phyloP scores from a whole-genome alignment of 2,329 filamentous ascomycete genomes.

The Epichloe scottii region DNA sequence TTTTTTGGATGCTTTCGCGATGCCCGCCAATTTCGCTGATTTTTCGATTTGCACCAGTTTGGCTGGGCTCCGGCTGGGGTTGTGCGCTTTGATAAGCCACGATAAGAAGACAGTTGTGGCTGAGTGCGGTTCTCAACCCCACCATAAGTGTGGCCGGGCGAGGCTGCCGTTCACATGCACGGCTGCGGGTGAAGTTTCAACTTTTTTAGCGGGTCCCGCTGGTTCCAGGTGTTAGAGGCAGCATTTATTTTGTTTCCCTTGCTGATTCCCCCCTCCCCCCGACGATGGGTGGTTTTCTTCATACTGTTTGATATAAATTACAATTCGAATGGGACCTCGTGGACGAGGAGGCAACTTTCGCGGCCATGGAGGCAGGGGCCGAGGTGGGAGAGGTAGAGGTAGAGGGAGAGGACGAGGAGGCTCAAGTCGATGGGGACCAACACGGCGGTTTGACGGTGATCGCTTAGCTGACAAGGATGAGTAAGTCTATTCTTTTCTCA shows the following conservation, averaged over 20 bases:
- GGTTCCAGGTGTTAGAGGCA: neutral
- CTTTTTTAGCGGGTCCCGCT: slow-evolving; percentile 9
- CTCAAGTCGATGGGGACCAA: slow-evolving; percentile 24
- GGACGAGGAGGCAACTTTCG: slow-evolving; percentile 22
- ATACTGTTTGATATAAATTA: neutral
- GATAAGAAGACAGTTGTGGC: slow-evolving; percentile 26
- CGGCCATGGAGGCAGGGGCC: slow-evolving; percentile 18
- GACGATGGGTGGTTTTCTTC: neutral
- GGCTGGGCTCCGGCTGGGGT: slow-evolving; percentile 29
- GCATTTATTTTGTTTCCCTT: neutral
- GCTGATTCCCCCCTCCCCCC: neutral
- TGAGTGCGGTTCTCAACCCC: slow-evolving; percentile 11
- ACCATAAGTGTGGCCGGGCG: slow-evolving; percentile 21
- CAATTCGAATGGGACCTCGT: slow-evolving; percentile 21
- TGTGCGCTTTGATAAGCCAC: slow-evolving; percentile 41
- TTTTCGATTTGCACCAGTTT: slow-evolving; percentile 29
- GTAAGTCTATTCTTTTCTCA: slow-evolving; percentile 15
- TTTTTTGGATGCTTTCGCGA: slow-evolving; percentile 14
- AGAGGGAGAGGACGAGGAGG: slow-evolving; percentile 18
- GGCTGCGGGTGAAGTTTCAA: slow-evolving; percentile 17
- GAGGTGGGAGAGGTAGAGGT: slow-evolving; percentile 12
- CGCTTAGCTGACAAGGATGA: slow-evolving; percentile 24
- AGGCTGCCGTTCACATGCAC: slow-evolving; percentile 16
- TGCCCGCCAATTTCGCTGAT: slow-evolving; percentile 27
- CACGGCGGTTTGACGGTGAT: slow-evolving; percentile 23